phyloP scores from a whole-genome alignment of 306 rosid genomes.

The Cucurbita argyrosperma region DNA sequence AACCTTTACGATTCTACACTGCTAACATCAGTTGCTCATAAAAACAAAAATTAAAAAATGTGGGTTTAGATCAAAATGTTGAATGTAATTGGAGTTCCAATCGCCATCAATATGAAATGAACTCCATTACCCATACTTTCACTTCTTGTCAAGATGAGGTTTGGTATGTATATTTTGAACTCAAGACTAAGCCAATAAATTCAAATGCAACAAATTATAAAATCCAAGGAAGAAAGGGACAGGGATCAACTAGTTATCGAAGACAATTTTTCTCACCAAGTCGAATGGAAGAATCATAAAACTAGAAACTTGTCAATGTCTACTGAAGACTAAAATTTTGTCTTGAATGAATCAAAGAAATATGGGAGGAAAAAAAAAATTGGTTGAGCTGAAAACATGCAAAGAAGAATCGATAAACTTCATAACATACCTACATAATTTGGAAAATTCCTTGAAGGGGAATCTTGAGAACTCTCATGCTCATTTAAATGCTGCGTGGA shows the following conservation, averaged over 20 bases:
- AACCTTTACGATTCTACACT: too few relatives aligned
- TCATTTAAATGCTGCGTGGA: constrained; percentile 32
- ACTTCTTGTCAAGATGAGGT: not conserved
- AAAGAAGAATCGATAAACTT: not conserved
- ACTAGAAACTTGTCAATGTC: not conserved
- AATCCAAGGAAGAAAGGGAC: too few relatives aligned
- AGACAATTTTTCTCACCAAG: not conserved
- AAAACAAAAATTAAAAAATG: not conserved
- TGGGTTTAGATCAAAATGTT: not conserved
- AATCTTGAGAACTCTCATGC: constrained; percentile 12
- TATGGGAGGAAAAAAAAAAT: not conserved
- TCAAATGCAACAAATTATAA: too few relatives aligned
- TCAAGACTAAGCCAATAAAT: too few relatives aligned
- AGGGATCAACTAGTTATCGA: too few relatives aligned
- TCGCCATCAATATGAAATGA: not conserved
- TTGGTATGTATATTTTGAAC: not conserved
- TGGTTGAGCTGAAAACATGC: not conserved
- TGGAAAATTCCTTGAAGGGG: constrained; percentile 10
- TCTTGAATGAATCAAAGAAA: not conserved
- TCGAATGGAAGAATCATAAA: not conserved
- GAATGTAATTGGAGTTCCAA: not conserved
- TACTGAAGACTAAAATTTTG: not conserved
- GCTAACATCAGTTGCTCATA: not conserved
- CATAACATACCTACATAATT: constrained; percentile 33
- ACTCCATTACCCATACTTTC: not conserved